Conservation (phyloP, 1,284 basidiomycete genomes). For the Cerrena zonata region DNA sequence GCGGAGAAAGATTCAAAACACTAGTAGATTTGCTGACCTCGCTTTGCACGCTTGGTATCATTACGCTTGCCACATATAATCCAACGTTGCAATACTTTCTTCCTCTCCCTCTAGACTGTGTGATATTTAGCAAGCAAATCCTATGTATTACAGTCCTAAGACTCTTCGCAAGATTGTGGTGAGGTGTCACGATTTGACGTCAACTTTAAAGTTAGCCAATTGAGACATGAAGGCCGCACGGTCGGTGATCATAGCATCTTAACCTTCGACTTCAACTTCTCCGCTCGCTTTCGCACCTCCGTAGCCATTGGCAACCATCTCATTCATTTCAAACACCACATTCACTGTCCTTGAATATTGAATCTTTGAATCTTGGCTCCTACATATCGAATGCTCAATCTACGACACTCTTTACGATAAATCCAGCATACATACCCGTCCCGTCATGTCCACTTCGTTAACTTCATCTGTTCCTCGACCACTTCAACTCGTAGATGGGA, state of each 20-base stretch:
- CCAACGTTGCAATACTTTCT: neutral
- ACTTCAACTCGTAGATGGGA: conserved; percentile 29
- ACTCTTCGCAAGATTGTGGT: too few relatives aligned
- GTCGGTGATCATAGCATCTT: neutral
- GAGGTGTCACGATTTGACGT: too few relatives aligned
- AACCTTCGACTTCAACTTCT: neutral
- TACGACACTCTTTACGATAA: neutral
- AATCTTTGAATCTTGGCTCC: too few relatives aligned
- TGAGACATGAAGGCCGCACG: too few relatives aligned
- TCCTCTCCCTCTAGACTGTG: too few relatives aligned
- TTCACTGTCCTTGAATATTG: too few relatives aligned
- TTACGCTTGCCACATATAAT: neutral
- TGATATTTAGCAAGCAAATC: too few relatives aligned
- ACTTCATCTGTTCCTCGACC: conserved; percentile 20
- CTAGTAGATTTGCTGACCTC: conserved; percentile 8
- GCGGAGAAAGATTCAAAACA: conserved; percentile 61
- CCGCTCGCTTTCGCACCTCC: neutral
- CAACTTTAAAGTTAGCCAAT: too few relatives aligned
- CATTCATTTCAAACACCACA: neutral
- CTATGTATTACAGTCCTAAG: too few relatives aligned
- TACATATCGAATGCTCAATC: neutral
- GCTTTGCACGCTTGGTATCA: neutral
- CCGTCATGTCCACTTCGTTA: conserved; percentile 5
- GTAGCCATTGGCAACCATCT: neutral
- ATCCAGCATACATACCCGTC: neutral